phyloP scores from a whole-genome alignment of 345 rosid species.

The Eucalyptus sp. region DNA sequence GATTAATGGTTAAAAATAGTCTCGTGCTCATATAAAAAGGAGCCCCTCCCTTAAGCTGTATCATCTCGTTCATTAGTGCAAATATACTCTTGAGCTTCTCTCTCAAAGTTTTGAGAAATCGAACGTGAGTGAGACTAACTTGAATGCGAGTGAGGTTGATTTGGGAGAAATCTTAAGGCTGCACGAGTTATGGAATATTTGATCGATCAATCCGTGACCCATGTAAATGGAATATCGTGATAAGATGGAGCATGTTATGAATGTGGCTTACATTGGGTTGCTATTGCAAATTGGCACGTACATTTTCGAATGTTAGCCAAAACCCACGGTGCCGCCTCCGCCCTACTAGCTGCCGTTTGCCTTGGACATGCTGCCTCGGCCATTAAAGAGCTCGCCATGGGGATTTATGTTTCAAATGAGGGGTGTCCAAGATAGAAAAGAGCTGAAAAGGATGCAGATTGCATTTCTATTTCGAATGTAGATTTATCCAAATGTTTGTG shows the following conservation, averaged over 20 bases:
- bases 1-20: not conserved
- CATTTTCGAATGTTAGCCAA: not conserved
- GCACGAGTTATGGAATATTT: not conserved
- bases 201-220: not conserved
- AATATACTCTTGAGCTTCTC: not conserved
- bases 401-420: not conserved
- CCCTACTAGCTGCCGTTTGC: not conserved
- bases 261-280: not conserved
- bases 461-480: not conserved
- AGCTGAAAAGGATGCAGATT: not conserved
- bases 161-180: not conserved
- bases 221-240: not conserved
- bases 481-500: not conserved
- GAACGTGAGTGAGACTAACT: not conserved
- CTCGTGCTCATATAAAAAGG: not conserved
- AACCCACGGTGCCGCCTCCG: rapidly evolving
- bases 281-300: not conserved
- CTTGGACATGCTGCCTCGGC: not conserved
- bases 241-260: not conserved
- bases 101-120: rapidly evolving
- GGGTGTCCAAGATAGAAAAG: not conserved
- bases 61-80: too few relatives aligned
- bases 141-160: too few relatives aligned
- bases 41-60: too few relatives aligned
- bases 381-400: not conserved